Base-by-base conservation (phyloP, 2,329 filamentous ascomycete species). In the Rutstroemia sp. region DNA sequence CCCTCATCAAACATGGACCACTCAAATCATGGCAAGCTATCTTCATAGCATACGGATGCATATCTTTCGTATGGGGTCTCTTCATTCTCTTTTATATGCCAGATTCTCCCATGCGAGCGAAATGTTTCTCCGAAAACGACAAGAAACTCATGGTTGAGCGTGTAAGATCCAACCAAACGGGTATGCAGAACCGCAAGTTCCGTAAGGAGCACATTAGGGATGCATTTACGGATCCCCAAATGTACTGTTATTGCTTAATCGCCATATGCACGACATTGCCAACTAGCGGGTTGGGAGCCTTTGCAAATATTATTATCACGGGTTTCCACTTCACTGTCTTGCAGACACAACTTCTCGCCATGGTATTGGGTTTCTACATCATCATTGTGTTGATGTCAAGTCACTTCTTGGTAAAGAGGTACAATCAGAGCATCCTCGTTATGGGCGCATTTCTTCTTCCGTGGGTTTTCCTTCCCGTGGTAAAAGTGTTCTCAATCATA, bases 331-430 rank as follows among this genome's bases (percentile, higher is more conserved):
- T 90, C 65, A 77, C 73, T 0, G 73, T 75, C 0, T 74, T 89
- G 6, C 73, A 91, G 69, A 89, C 87, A 0, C 87, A 90, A 70
- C 73, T 92, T 1, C 73, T 92, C 23, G 80, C 85, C 41, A 89
- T 91, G 84, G 87, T 89, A 0, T 74, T 89, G 0, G 87, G 87
- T 5, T 81, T 80, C 41, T 87, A 87, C 62, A 89, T 90, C 63
- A 88, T 91, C 59, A 74, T 85, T 48, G 80, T 89, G 4, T 74
- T 91, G 1, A 72, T 90, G 25, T 73, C 74, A 0, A 87, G 85
- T 0, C 79, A 82, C 0, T 90, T 78, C 78, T 66, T 90, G 4
- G 84, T 85, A 14, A 86, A 83, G 71, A 86, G 79, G 69, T 86
- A 78, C 1, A 72, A 76, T n/a, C 86, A 90, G 70, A 91, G 88